Evolutionary conservation across 2,329 filamentous ascomycete genomes (phyloP), one percentile per base, ranked within the genome.

Genomic region (Cladosporium oxysporum): DNA sequence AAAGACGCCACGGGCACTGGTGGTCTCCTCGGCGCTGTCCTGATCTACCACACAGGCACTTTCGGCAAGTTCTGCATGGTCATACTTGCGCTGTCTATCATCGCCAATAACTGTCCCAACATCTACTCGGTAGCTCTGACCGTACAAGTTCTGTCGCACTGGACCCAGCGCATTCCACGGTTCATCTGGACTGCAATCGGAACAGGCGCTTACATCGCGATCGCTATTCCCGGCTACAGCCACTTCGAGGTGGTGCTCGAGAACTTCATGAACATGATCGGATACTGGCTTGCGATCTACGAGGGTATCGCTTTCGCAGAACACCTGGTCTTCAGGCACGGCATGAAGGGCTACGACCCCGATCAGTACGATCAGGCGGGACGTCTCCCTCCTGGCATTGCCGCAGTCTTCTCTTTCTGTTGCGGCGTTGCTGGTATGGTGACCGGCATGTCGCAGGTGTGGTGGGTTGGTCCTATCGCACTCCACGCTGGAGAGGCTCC

Each of bases 271-370:
- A 74, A 72, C 68, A 77, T 72, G 67, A 73, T 78, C 72, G 86
- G 85, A 2, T 92, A 92, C 80, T 92, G 90, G 89, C 82, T 92
- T 1, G 87, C 89, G 58, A 90, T 92, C 71, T 92, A 92, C 78
- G 85, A 87, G 69, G 88, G 85, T 57, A 85, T 92, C 68, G 81
- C 85, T 0, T 75, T 91, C 21, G 80, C 83, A 1, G 90, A 92
- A 64, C 90, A 92, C 77, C 85, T 91, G 72, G 71, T 90, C 73
- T 91, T 89, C 81, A 86, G 85, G 72, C 83, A 85, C 28, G 86
- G 87, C 2, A 85, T 90, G 69, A 64, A 68, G 2, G 87, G 86
- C 10, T 92, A 91, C 75, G 74, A 78, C n/a, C 79, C 84, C 0
- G 83, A 85, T 50, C 75, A 83, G 68, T 91, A 90, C 75, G 83